Evolutionary conservation across 2,329 filamentous ascomycete species (phyloP), one percentile per base, ranked within the genome.

Genomic region (Paracorniculantispora psalliotae): DNA sequence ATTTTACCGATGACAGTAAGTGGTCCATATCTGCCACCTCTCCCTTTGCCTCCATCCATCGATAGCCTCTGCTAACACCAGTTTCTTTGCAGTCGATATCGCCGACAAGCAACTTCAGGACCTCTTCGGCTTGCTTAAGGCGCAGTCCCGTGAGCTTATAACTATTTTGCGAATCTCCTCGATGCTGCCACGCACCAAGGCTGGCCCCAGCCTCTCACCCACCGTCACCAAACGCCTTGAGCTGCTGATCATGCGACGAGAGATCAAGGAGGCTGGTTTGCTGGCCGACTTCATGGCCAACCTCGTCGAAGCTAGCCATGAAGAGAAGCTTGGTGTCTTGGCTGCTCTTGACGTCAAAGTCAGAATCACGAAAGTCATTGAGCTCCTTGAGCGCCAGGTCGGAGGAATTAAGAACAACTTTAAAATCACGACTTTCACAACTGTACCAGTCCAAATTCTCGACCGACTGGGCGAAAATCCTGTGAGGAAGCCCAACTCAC

Each of bases 251-350:
- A 82, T 86, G 33, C 86, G 88, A 71, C 96, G 94, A 70, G 87
- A 91, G 61, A 72, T 94, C 53, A 80, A 84, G 44, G 92, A 97
- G 65, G 92, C 92, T 1, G 93, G 93, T 2, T 78, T 86, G 9
- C 80, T 99, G 10, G 93, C 94, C 7, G 94, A 99, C 71, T 97
- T 97, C 71, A 97, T 99, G 91, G 88, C 91, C 41, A 96, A 96
- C 69, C 83, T 97, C 25, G 84, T 96, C 2, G 91, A 96, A 63
- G 87, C 89, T 53, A 89, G 86, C 10, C 89, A 96, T 63, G 91
- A 96, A 71, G 94, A 99, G 70, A 97, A 96, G 73, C 80, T 99
- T 57, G 85, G 90, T 59, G 84, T 99, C 17, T 79, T 99, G 37
- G 85, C 91, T n/a, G 86, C 92, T 0, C 75, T 96, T 5, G 86